Evolutionary conservation across 768 basidiomycete genomes (phyloP).

Genomic region (Auricularia auricula-judae): DNA sequence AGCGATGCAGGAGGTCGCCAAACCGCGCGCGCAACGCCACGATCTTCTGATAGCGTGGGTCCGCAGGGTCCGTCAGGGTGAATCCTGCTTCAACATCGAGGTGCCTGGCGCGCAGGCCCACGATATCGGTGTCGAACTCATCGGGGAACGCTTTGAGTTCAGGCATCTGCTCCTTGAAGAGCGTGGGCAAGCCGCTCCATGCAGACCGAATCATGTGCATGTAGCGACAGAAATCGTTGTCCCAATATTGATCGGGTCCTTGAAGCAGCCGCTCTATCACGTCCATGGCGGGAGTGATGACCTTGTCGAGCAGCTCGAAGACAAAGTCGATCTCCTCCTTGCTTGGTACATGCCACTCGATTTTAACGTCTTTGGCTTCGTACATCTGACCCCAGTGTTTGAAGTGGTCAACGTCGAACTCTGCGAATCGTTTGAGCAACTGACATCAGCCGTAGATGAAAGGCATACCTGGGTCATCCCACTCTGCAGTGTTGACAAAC

Average conservation of each 20-base stretch:
- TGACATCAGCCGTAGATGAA: too few relatives aligned
- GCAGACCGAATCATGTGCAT: slow-evolving; percentile 58
- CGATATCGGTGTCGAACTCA: slow-evolving; percentile 43
- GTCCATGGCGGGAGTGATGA: slow-evolving; percentile 56
- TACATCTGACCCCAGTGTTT: slow-evolving; percentile 73
- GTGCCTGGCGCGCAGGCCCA: slow-evolving; percentile 56
- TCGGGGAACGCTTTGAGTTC: slow-evolving; percentile 47
- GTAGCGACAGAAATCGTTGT: slow-evolving; percentile 78
- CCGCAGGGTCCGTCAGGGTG: slow-evolving; percentile 57
- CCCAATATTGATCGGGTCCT: slow-evolving; percentile 43
- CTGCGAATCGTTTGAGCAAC: slow-evolving; percentile 22
- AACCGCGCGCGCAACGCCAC: slow-evolving; percentile 47
- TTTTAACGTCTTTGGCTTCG: slow-evolving; percentile 63
- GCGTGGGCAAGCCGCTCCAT: slow-evolving; percentile 65
- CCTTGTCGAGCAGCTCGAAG: slow-evolving; percentile 59
- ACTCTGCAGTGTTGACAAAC: slow-evolving; percentile 74
- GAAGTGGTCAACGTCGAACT: slow-evolving; percentile 52
- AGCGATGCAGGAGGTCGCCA: slow-evolving; percentile 55
- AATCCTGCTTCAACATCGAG: slow-evolving; percentile 67
- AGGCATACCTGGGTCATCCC: slow-evolving; percentile 59
- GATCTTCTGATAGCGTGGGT: slow-evolving; percentile 63
- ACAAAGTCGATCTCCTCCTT: slow-evolving; percentile 68
- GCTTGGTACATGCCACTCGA: slow-evolving; percentile 81
- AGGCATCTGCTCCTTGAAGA: slow-evolving; percentile 50
- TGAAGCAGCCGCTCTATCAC: slow-evolving; percentile 55